These are phyloP conservation scores for Panicum hallii DNA, from an alignment of 202 grass and related monocot species.

Conservation along the genomic window DNA sequence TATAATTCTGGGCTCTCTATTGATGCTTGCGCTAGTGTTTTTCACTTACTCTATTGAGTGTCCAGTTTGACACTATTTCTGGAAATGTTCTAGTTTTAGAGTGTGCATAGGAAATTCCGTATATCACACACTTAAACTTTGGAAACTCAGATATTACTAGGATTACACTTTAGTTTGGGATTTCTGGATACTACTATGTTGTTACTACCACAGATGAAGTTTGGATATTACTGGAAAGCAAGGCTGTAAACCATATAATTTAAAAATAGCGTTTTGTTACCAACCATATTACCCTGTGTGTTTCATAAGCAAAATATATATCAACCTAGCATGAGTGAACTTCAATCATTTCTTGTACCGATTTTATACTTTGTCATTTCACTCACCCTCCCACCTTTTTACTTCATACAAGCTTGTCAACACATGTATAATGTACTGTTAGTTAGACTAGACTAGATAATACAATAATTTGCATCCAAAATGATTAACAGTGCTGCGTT, in stretches of 20 bases:
- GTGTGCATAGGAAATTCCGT: slow-evolving; percentile 2
- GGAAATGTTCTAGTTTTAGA: slow-evolving; percentile 14
- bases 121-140: not conserved
- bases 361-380: not conserved
- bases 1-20: slow-evolving; percentile 28
- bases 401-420: not conserved
- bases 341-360: slow-evolving; percentile 11
- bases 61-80: slow-evolving; percentile 2
- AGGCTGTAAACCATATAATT: slow-evolving; percentile 16
- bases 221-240: slow-evolving; percentile 7
- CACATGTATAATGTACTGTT: not conserved
- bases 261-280: not conserved
- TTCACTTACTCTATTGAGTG: slow-evolving; percentile 21
- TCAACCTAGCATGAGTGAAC: not conserved
- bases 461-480: not conserved
- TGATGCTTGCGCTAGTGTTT: slow-evolving; percentile 10
- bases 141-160: too few species aligned
- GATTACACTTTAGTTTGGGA: too few species aligned
- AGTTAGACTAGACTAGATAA: not conserved
- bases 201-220: not conserved
- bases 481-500: not conserved
- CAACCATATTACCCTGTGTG: not conserved
- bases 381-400: not conserved
- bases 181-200: too few species aligned
- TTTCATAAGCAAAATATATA: slow-evolving; percentile 21